Evolutionary conservation across 2,329 filamentous ascomycete species (phyloP), one percentile per base, ranked within the genome.

Genomic region (Cladophialophora immunda): DNA sequence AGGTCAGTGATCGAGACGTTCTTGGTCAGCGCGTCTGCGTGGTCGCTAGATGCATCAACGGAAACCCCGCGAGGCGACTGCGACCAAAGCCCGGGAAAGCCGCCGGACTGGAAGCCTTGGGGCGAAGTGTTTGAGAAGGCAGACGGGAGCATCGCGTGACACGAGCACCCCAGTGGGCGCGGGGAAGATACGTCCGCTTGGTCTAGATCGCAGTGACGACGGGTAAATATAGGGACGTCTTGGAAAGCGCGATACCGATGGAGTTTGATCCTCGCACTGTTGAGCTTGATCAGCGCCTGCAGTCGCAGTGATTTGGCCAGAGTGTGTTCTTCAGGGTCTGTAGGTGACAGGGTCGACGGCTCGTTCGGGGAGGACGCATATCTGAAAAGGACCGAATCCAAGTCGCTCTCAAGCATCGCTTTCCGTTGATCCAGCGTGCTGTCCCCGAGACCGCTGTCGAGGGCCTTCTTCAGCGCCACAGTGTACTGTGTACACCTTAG

Each of bases 211-310:
- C 63, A 65, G 38, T 65, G 63, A 29, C 58, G 57, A 7, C 53
- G 57, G 4, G 63, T 61, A 25, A 65, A 65, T 13, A 65, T 41
- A 4, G 63, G 63, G 3, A 53, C 38, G 50, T 65, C 58, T 11
- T 57, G 57, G 57, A 65, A 65, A 27, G 63, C 63, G 27, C 58
- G 58, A 32, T 65, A 65, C 17, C 63, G 41, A 29, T 65, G 63
- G 22, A 65, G 52, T 53, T 65, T 65, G 58, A 65, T 65, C 52
- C 57, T 56, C 9, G 63, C 63, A 36, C 63, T 65, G 57, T 57
- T 65, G 17, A 65, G 52, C 36, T 65, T 65, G 57, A 65, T 65
- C 52, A 32, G 52, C 11, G 63, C 57, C n/a, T 65, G 63, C 8
- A 41, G 25, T 7, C 53, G 34, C 45, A 65, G 53, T 3, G 63